A percentile compares a stretch with the other conserved stretches of the same genome.
These are phyloP conservation scores for Candida ortonii DNA, from an alignment of 805 yeast genomes.

Conservation along the genomic window DNA sequence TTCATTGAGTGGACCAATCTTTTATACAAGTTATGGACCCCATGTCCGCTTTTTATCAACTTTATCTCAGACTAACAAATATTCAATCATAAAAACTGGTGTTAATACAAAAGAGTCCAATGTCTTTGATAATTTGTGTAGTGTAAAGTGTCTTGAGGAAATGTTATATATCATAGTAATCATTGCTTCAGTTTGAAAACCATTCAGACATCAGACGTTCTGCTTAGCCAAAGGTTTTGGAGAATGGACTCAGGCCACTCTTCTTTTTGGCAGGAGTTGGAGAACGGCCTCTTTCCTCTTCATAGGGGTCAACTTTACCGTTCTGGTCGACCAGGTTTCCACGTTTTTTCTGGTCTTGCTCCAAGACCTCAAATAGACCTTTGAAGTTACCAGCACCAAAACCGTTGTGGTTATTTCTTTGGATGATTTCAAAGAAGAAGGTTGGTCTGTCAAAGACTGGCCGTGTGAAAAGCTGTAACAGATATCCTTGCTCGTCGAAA, in stretches of 20 bases:
- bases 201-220: too few species aligned
- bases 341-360: conserved; percentile 66
- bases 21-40: too few species aligned
- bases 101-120: too few species aligned
- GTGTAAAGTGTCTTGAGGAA: too few species aligned
- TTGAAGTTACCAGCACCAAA: conserved; percentile 89
- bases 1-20: too few species aligned
- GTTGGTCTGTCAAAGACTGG: conserved; percentile 80
- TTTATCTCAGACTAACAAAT: too few species aligned
- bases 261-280: conserved; percentile 9
- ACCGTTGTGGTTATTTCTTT: conserved; percentile 75
- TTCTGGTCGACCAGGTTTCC: conserved; percentile 51
- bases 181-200: too few species aligned
- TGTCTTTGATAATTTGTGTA: too few species aligned
- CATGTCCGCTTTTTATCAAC: background rate
- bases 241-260: background rate
- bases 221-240: too few species aligned
- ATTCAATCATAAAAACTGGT: too few species aligned
- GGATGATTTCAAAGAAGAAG: conserved; percentile 76
- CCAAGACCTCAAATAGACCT: conserved; percentile 77
- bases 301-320: conserved; percentile 12
- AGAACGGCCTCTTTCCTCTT: conserved; percentile 9
- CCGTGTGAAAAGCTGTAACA: conserved; percentile 75
- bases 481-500: conserved; percentile 73
- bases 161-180: too few species aligned